Conservation (phyloP, 345 rosid genomes). For the Moringa oleifera region DNA sequence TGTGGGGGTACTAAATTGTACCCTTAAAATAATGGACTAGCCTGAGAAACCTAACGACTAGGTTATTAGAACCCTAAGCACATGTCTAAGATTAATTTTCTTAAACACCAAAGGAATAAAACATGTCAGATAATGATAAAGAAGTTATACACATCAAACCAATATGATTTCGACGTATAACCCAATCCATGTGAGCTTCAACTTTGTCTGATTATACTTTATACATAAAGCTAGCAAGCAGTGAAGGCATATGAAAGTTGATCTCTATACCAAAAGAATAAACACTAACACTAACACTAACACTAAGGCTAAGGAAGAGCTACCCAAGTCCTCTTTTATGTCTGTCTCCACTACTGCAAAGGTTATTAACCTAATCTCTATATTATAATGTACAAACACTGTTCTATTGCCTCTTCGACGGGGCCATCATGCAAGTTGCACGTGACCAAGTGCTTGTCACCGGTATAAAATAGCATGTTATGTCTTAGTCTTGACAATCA, state of each 20-base stretch:
- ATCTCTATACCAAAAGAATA: neutral
- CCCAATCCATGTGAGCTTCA: conserved; percentile 2
- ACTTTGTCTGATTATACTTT: neutral
- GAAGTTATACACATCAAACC: neutral
- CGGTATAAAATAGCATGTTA: neutral
- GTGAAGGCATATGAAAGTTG: neutral
- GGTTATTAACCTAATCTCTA: too few species aligned
- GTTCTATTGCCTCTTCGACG: too few species aligned
- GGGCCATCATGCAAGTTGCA: neutral
- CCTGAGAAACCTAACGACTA: conserved; percentile 17
- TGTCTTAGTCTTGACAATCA: neutral
- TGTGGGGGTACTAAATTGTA: neutral
- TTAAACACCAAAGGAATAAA: conserved; percentile 8
- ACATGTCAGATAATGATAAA: neutral
- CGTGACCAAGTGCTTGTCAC: neutral
- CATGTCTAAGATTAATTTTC: conserved; percentile 11
- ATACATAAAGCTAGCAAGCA: neutral
- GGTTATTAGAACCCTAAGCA: conserved; percentile 20
- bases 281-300: too few species aligned
- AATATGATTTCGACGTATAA: neutral
- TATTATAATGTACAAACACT: too few species aligned
- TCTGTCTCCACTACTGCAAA: too few species aligned
- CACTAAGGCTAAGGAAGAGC: neutral
- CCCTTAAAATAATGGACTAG: conserved; percentile 5
- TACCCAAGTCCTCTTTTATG: neutral